Conservation (phyloP, 2,329 filamentous ascomycete species). For the Neonectria neomacrospora region DNA sequence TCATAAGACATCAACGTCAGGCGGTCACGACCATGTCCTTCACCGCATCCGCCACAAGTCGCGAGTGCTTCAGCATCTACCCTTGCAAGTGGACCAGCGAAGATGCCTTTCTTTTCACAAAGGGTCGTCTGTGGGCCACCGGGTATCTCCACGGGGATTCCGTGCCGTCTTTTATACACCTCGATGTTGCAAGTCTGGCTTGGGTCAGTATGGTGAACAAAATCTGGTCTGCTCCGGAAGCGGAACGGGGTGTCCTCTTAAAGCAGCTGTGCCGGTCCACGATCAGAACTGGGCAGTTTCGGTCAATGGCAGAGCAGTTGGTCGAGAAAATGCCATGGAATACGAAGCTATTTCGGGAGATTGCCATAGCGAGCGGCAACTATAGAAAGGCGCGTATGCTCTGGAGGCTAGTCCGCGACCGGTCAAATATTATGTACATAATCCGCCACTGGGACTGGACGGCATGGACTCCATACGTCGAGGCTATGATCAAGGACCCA, state of each 20-base stretch:
- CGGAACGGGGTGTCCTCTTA: not conserved
- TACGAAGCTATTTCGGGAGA: slow-evolving; percentile 6
- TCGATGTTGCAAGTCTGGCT: not conserved
- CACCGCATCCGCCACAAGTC: not conserved
- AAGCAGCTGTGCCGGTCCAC: slow-evolving; percentile 8
- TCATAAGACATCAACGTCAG: slow-evolving; percentile 5
- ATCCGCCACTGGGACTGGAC: slow-evolving; percentile 46
- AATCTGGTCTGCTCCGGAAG: not conserved
- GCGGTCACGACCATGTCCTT: slow-evolving; percentile 17
- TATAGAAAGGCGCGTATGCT: slow-evolving; percentile 43
- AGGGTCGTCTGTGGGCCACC: slow-evolving; percentile 15
- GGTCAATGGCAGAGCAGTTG: slow-evolving; percentile 10
- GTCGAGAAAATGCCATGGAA: slow-evolving; percentile 1
- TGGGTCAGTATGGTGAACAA: slow-evolving; percentile 7
- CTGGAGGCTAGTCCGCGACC: slow-evolving; percentile 23
- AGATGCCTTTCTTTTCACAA: slow-evolving; percentile 14
- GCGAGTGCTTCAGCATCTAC: slow-evolving; percentile 14
- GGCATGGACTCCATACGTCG: slow-evolving; percentile 47
- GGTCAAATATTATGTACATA: not conserved
- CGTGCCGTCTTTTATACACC: slow-evolving; percentile 3
- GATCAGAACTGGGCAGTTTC: slow-evolving; percentile 13
- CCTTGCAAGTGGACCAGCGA: not conserved
- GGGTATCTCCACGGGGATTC: slow-evolving; percentile 1
- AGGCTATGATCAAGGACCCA: slow-evolving; percentile 49
- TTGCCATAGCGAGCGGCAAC: slow-evolving; percentile 32